phyloP scores from a whole-genome alignment of 306 rosid species.

The Cucurbita ficifolia region DNA sequence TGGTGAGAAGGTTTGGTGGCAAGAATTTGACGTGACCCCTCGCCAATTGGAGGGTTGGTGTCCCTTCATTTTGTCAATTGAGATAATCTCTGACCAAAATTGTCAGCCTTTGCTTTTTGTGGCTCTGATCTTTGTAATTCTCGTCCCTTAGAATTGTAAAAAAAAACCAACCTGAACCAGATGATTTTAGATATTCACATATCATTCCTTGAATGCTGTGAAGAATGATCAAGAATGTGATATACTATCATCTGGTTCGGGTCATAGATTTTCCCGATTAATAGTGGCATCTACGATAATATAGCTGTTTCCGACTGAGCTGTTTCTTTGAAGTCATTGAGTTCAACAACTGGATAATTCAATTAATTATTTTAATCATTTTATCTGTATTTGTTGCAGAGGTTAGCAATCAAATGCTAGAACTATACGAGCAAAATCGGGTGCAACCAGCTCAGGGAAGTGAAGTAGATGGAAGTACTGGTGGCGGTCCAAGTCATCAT shows the following conservation, averaged over 20 bases:
- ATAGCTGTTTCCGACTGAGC: background rate
- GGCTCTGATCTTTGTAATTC: conserved; percentile 2
- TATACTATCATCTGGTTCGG: background rate
- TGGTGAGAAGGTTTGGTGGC: conserved; percentile 99
- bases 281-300: background rate
- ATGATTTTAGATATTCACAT: background rate
- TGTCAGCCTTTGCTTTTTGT: conserved; percentile 7
- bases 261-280: background rate
- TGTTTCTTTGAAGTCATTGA: background rate
- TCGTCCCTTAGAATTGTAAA: background rate
- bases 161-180: background rate
- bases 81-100: conserved; percentile 17
- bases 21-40: conserved; percentile 96
- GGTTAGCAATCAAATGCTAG: conserved; percentile 98
- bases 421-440: conserved; percentile 84
- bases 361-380: background rate
- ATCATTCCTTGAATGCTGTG: background rate
- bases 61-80: conserved; percentile 30
- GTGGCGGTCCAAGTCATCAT: conserved; percentile 36
- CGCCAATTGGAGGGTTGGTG: conserved; percentile 99
- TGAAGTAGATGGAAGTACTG: conserved; percentile 63
- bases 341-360: background rate
- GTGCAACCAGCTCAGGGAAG: conserved; percentile 43
- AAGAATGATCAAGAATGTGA: background rate
- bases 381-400: conserved; percentile 40